Base-by-base conservation (phyloP, 352 stramenopile species). In the Phytophthora cryptogea region DNA sequence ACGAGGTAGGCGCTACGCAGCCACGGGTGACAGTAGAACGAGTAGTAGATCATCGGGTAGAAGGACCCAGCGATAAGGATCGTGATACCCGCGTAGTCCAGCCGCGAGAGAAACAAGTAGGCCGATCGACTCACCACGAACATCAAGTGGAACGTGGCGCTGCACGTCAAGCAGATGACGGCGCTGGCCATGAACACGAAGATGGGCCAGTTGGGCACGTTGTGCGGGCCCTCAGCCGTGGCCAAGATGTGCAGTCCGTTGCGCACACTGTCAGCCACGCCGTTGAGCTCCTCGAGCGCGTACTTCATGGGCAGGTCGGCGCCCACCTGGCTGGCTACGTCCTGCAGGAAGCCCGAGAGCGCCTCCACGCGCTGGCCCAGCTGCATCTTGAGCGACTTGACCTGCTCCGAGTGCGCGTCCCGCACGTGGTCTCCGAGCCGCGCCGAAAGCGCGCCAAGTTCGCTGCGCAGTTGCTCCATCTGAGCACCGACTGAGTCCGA, bases 41-140 rank as follows among this genome's bases (percentile, higher is more conserved):
- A 89, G 75, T 94, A 94, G 80, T 93, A 95, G 62, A 94, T 89
- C 58, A 93, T 74, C 9, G 87, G 87, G 55, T 92, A 92, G 72
- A 92, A 94, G 8, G 84, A 92, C 16, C 84, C 87, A 13, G 83
- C 84, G 46, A 95, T 93, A 49, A 95, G 78, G 66, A 93, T 84
- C 52, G 86, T 90, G 72, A 95, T 95, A 20, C 87, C 87, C 7
- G 82, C 78, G 59, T 93, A 94, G 70, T 95, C 87, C 46, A 95
- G 68, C 0, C 85, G 79, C 62, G 84, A 90, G 23, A 95, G 68
- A 53, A 95, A 76, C 52, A 87, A 76, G 62, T 89, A 95, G 16
- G 68, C 75, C 27, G 76, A 73, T 50, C 77, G 78, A 62, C 82
- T 92, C 58, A 92, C 74, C 40, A 93, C 86, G 65, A 90, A 95